These are phyloP conservation scores for Voacanga thouarsii DNA, from an alignment of 257 asterid genomes.

Conservation along the genomic window DNA sequence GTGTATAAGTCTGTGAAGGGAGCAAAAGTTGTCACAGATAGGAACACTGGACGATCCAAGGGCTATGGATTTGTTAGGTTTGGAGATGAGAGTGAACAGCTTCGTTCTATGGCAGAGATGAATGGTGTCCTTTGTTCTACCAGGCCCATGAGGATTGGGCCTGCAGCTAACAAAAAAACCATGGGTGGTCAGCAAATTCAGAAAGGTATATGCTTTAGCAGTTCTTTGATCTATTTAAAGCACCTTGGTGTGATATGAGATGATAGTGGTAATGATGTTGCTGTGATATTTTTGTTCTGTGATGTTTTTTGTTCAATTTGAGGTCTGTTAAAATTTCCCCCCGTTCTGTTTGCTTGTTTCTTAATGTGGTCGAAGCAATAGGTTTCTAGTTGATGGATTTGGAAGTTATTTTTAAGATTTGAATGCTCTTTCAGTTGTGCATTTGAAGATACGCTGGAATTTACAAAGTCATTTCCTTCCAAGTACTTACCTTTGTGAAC, in stretches of 20 bases:
- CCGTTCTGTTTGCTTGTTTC: conserved; percentile 24
- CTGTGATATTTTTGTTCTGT: conserved; percentile 9
- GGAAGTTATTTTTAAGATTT: conserved; percentile 42
- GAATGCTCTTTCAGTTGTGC: conserved; percentile 38
- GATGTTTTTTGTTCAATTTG: conserved; percentile 11
- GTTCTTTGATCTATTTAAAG: conserved; percentile 9
- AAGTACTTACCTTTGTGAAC: conserved; percentile 47
- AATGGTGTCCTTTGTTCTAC: conserved; percentile 72
- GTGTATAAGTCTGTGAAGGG: conserved; percentile 70
- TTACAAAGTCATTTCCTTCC: conserved; percentile 58
- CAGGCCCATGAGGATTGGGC: conserved; percentile 88
- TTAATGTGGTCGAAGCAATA: conserved; percentile 28
- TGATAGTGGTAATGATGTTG: not conserved
- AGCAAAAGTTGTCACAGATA: conserved; percentile 79
- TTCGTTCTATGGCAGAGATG: conserved; percentile 85
- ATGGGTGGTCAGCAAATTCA: conserved; percentile 36
- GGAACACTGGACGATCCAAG: conserved; percentile 79
- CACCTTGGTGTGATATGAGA: not conserved
- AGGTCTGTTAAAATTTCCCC: not conserved
- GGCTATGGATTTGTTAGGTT: conserved; percentile 87
- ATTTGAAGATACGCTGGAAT: conserved; percentile 41
- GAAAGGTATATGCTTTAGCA: conserved; percentile 42
- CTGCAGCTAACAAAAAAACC: conserved; percentile 80
- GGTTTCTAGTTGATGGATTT: conserved; percentile 33
- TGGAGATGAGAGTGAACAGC: conserved; percentile 77